phyloP scores from a whole-genome alignment of 257 asterid species.

The Solanum dulcamara region DNA sequence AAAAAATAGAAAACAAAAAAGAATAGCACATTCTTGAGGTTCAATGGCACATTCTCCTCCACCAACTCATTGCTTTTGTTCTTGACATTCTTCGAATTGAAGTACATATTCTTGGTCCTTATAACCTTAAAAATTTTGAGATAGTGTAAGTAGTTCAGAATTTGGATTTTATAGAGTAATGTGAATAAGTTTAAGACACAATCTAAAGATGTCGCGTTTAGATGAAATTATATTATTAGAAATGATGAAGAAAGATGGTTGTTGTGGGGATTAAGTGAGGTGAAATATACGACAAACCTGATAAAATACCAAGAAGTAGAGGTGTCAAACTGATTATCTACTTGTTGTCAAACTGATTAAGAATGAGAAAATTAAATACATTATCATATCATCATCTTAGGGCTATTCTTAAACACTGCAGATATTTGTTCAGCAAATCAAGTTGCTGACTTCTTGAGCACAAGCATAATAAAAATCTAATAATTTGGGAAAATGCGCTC shows the following conservation, averaged over 20 bases:
- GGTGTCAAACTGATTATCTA: background rate
- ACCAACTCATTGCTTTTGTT: background rate
- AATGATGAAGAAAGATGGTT: background rate
- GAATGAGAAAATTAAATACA: background rate
- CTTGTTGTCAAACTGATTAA: background rate
- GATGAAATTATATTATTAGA: background rate
- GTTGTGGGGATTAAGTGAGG: background rate
- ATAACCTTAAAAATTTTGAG: background rate
- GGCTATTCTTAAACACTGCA: background rate
- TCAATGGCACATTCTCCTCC: background rate
- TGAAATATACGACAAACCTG: background rate
- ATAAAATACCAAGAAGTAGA: background rate
- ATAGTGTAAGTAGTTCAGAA: background rate
- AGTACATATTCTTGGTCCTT: background rate
- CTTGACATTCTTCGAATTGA: background rate
- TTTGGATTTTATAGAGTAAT: background rate
- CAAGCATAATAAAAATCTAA: background rate
- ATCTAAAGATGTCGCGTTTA: accelerated
- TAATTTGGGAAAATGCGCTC: background rate
- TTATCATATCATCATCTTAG: background rate
- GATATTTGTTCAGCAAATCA: too few species aligned
- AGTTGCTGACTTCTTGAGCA: background rate
- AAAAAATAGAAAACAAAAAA: background rate
- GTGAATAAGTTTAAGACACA: background rate
- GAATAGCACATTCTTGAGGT: background rate